Evolutionary conservation across 2,329 filamentous ascomycete species (phyloP).

Genomic region (Phaeosphaeriaceae sp.): DNA sequence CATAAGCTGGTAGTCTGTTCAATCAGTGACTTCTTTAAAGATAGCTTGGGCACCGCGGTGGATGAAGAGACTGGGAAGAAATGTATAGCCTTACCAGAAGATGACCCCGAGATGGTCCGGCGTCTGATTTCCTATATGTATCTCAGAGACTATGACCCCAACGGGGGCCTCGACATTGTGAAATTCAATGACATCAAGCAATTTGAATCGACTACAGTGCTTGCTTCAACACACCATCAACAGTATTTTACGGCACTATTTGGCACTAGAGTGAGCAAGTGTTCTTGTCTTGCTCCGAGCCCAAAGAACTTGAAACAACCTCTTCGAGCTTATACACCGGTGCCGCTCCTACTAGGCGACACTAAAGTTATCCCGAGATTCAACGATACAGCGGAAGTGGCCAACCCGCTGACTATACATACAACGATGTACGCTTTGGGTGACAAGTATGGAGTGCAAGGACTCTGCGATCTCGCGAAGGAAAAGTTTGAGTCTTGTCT

Average conservation of each 20-base stretch:
- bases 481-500: constrained; percentile 21
- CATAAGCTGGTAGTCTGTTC: constrained; percentile 22
- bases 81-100: constrained; percentile 20
- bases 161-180: not conserved
- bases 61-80: constrained; percentile 16
- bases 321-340: too few relatives aligned
- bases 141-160: constrained; percentile 26
- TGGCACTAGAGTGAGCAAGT: too few relatives aligned
- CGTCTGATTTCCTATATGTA: constrained; percentile 28
- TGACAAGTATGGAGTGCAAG: constrained; percentile 24
- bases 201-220: not conserved
- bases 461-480: constrained; percentile 10
- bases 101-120: constrained; percentile 27
- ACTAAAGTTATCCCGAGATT: too few relatives aligned
- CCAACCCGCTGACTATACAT: constrained; percentile 34
- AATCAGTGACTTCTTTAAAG: constrained; percentile 22
- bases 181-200: constrained; percentile 7
- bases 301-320: constrained; percentile 1
- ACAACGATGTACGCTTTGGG: constrained; percentile 27
- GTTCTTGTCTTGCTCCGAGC: constrained; percentile 13
- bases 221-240: constrained; percentile 3
- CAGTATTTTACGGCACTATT: too few relatives aligned
- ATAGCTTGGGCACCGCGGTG: constrained; percentile 13
- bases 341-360: too few relatives aligned
- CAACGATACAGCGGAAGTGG: constrained; percentile 27